A percentile compares a stretch with the other conserved stretches of the same genome.
Conservation (phyloP, 768 basidiomycete genomes). For the Mycena pura region DNA sequence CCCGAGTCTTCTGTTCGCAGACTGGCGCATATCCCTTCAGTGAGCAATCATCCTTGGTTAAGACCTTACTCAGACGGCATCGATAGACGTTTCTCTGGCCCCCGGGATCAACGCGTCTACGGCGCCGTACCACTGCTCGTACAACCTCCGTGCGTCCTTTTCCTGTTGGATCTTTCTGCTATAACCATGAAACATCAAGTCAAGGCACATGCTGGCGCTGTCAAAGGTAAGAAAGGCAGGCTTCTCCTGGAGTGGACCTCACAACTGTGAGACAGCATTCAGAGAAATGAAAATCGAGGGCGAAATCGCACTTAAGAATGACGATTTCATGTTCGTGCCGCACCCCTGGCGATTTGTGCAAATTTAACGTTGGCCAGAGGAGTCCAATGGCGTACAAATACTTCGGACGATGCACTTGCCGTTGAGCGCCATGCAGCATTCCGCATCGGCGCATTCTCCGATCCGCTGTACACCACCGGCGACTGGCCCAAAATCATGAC, state of each 20-base stretch:
- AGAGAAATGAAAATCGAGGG: slow-evolving; percentile 54
- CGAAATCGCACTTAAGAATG: slow-evolving; percentile 62
- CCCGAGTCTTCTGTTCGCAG: slow-evolving; percentile 49
- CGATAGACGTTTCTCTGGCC: slow-evolving; percentile 46
- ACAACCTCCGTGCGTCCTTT: slow-evolving; percentile 46
- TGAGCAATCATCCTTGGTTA: slow-evolving; percentile 25
- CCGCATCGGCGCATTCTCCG: slow-evolving; percentile 55
- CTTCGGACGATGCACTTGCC: slow-evolving; percentile 49
- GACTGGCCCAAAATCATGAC: slow-evolving; percentile 60
- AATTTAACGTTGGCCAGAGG: slow-evolving; percentile 39
- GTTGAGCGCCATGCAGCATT: slow-evolving; percentile 59
- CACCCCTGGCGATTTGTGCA: not conserved
- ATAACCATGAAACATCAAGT: slow-evolving; percentile 33
- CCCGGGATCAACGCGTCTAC: slow-evolving; percentile 49
- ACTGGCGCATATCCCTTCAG: slow-evolving; percentile 50
- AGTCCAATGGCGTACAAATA: slow-evolving; percentile 53
- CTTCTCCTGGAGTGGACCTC: not conserved
- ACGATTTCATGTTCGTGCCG: slow-evolving; percentile 47
- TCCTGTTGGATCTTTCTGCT: not conserved
- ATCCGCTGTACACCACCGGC: slow-evolving; percentile 57
- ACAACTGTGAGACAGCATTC: slow-evolving; percentile 40
- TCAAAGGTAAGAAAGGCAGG: slow-evolving; percentile 43
- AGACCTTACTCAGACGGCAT: not conserved
- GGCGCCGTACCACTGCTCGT: slow-evolving; percentile 53
- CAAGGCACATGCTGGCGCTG: slow-evolving; percentile 57